Percentiles rank a stretch among this genome's conserved stretches.
Conservation (phyloP, 1,284 basidiomycete genomes). For the Cutaneotrichosporon arboriforme region DNA sequence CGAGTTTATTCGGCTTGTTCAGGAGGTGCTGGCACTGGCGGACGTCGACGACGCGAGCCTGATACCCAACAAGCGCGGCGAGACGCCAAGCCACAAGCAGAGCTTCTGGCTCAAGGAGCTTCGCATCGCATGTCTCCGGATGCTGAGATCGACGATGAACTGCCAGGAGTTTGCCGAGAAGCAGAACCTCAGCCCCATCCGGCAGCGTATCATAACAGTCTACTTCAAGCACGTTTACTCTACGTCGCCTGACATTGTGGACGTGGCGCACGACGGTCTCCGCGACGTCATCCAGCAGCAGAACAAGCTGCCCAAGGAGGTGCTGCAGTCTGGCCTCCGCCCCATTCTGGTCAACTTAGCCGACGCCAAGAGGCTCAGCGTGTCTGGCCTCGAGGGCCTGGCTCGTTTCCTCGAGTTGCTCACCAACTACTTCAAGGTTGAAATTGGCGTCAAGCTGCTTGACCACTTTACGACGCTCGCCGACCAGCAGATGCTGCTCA, state of each 20-base stretch:
- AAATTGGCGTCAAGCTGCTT: conserved; percentile 94
- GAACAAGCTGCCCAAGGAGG: conserved; percentile 87
- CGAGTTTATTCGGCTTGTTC: conserved; percentile 83
- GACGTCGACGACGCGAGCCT: conserved; percentile 89
- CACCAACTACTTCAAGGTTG: conserved; percentile 99
- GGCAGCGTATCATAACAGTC: conserved; percentile 85
- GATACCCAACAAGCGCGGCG: conserved; percentile 53
- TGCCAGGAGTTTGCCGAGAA: conserved; percentile 85
- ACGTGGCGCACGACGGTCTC: conserved; percentile 90
- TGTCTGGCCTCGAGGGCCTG: conserved; percentile 90
- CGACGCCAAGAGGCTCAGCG: conserved; percentile 88
- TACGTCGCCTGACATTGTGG: conserved; percentile 84
- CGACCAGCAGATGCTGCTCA: conserved; percentile 68
- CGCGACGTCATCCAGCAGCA: conserved; percentile 84
- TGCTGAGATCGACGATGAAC: conserved; percentile 90
- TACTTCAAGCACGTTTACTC: conserved; percentile 99
- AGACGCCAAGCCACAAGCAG: conserved; percentile 70
- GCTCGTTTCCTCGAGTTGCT: conserved; percentile 91
- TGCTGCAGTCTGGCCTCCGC: conserved; percentile 88
- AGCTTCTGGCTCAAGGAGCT: conserved; percentile 80
- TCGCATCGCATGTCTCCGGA: conserved; percentile 89
- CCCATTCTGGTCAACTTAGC: conserved; percentile 98
- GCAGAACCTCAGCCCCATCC: conserved; percentile 61
- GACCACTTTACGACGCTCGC: conserved; percentile 92
- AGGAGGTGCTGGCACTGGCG: conserved; percentile 90